Conservation (phyloP, 1,139 yeast genomes). For the Lodderomyces orthopsilosis region DNA sequence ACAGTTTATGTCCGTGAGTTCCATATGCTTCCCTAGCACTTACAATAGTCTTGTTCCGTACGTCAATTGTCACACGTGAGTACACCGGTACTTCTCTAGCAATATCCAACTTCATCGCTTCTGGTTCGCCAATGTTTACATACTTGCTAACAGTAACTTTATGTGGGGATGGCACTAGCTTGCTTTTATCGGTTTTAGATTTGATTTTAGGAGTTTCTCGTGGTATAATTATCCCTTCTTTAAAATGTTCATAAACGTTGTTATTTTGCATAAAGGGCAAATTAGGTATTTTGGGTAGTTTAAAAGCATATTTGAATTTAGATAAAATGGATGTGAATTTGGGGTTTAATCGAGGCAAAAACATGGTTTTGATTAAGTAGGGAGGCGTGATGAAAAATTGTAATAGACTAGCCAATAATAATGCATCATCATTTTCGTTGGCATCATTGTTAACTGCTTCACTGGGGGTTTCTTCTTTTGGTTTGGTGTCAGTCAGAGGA, state of each 20-base stretch:
- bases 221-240: conserved; percentile 72
- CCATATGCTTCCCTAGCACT: conserved; percentile 76
- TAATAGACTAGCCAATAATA: conserved; percentile 65
- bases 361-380: conserved; percentile 64
- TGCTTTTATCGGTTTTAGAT: conserved; percentile 30
- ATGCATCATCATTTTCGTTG: conserved; percentile 39
- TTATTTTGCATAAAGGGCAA: conserved; percentile 70
- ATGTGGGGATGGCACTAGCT: conserved; percentile 40
- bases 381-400: conserved; percentile 89
- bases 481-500: not conserved
- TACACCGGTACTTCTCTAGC: conserved; percentile 69
- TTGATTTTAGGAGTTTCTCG: conserved; percentile 44
- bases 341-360: conserved; percentile 34
- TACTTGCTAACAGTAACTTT: conserved; percentile 52
- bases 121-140: conserved; percentile 68
- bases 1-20: conserved; percentile 50
- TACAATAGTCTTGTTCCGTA: conserved; percentile 58
- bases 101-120: conserved; percentile 51
- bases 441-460: conserved; percentile 9
- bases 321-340: conserved; percentile 11
- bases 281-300: conserved; percentile 68
- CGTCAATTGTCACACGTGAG: conserved; percentile 79
- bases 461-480: not conserved
- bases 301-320: conserved; percentile 64
- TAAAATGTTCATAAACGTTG: conserved; percentile 32